Base-by-base conservation (phyloP, 1,284 basidiomycete species). In the Coniferiporia sulphurascens region DNA sequence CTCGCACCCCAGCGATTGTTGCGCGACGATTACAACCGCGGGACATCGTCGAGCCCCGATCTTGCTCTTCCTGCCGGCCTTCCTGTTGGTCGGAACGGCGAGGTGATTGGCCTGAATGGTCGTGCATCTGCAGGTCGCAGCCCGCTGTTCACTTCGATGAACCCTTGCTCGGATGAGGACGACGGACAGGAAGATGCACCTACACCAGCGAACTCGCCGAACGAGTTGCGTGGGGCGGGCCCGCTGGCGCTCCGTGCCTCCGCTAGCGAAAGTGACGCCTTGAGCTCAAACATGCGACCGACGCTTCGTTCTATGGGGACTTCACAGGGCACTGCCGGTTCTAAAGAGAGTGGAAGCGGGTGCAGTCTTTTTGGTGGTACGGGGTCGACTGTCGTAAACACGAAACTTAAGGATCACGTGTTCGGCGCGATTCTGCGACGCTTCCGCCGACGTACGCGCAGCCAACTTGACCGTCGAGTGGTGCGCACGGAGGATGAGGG, bases 331-430 rank as follows among this genome's bases (percentile, higher is more conserved):
- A 54, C 64, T 41, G 44, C 61, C 5, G 27, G 27, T 27, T 27
- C 27, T 5, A 27, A 27, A 27, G 27, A 27, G 48, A 59, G 51
- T 4, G 66, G 63, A 15, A 59, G 60, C 41, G 58, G 62, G 48
- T 64, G 56, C 27, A 69, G 81, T 61, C 78, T 79, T 79, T 93
- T 91, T 66, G 90, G 89, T 43, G 95, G 95, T 2, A 91, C 86
- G 0, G 95, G 95, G 0, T 93, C 91, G 13, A 97, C 95, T 1
- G 84, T 87, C 49, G 94, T 97, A 58, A 97, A 98, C 71, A 93
- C 89, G 46, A 91, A 85, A 71, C 77, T 98, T 60, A 95, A 94
- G 73, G 93, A 97, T 68, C 93, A 95, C 65, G 91, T 98, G 49
- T 95, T 98, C 70, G 89, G 85, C 58, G 89, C 90, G 12, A 85